These are phyloP conservation scores for Urostyla sp. DNA, from an alignment of 73 alveolate genomes.

Conservation along the genomic window DNA sequence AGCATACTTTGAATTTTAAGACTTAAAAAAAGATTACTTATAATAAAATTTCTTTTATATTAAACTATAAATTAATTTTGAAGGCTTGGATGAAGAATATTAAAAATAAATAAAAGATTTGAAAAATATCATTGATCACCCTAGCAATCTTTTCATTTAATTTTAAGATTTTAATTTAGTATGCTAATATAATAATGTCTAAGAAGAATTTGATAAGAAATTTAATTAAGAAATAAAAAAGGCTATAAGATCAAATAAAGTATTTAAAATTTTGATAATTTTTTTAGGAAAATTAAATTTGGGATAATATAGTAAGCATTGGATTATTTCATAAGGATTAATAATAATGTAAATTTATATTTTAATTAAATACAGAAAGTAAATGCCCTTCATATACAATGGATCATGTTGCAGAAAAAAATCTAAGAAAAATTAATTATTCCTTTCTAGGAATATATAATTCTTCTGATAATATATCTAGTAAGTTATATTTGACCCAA, in stretches of 20 bases:
- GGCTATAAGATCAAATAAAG: constrained; percentile 21
- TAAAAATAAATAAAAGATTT: background rate
- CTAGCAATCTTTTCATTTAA: background rate
- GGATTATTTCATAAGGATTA: background rate
- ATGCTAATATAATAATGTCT: background rate
- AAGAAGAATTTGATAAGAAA: constrained; percentile 39
- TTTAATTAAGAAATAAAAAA: constrained; percentile 26
- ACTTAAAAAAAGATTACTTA: constrained; percentile 38
- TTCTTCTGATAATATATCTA: constrained; percentile 28
- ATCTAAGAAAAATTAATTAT: constrained; percentile 11
- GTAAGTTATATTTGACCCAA: background rate
- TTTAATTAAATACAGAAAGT: background rate
- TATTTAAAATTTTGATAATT: background rate
- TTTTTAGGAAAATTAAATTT: constrained; percentile 7
- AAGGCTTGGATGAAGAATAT: constrained; percentile 37
- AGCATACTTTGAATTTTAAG: constrained; percentile 14
- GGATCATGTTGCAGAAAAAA: background rate
- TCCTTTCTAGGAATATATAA: constrained; percentile 5
- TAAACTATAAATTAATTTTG: background rate
- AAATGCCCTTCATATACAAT: constrained; percentile 41
- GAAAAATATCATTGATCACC: no score
- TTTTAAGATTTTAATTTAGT: background rate
- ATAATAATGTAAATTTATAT: background rate
- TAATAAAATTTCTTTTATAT: constrained; percentile 23
- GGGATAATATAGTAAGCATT: background rate